Base-by-base conservation (phyloP, 352 stramenopile species). In the Achlya hypogyna region DNA sequence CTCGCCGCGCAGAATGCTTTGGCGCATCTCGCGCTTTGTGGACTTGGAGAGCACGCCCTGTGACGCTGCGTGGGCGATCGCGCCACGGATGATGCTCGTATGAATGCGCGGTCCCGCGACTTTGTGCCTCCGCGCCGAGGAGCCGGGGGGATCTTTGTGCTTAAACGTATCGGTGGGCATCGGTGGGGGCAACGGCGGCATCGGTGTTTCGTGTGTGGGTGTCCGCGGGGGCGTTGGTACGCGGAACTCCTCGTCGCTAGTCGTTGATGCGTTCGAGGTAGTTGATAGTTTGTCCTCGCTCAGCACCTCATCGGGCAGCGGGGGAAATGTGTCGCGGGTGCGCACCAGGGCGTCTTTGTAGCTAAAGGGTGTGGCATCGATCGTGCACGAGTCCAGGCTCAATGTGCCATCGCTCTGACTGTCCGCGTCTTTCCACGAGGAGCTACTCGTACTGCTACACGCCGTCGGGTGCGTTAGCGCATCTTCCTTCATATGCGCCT, bases 21-120 rank as follows among this genome's bases (percentile, higher is more conserved):
- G 60, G 18, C 60, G 45, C 38, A 67, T 58, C 27, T 67, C 60
- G 5, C 60, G 45, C 34, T 67, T 67, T 18, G 60, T 58, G 51
- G 42, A 59, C 43, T 67, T 67, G 29, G 60, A 59, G 2, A 67
- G 34, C 9, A 67, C 60, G 51, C 60, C 60, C 59, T 67, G 60
- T 3, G 60, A 51, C 0, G 60, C 18, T 5, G 60, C 60, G 28
- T 67, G 60, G 20, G 60, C 60, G 22, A 67, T 67, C 2, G 60
- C 60, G 22, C 60, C 43, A 16, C 60, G 60, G 32, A 67, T 54
- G 28, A 25, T 38, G n/a, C 60, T 27, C 5, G 60, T 54, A 18
- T 67, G 42, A 28, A 67, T n/a, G 6, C 60, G 60, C 18, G 60
- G 38, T 20, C 38, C 60, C 20, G 60, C 22, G 10, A 38, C 31